Base-by-base conservation (phyloP, 2,329 filamentous ascomycete species). In the Blastomyces silverae region DNA sequence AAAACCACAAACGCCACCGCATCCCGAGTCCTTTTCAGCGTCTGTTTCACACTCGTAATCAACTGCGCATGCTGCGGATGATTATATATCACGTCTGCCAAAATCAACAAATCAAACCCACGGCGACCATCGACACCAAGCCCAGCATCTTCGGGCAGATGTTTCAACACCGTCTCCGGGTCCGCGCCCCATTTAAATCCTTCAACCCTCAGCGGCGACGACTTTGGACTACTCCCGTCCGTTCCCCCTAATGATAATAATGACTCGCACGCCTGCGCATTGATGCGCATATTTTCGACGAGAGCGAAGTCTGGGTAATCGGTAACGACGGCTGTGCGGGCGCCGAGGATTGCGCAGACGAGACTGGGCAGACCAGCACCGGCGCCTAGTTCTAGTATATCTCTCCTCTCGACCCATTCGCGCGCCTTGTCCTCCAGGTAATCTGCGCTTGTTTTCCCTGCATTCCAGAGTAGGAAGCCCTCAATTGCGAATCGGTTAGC, bases 401-500 rank as follows among this genome's bases (percentile, higher is more conserved):
- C 86, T 73, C 85, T 87, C 68, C 78, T 82, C 17, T 78, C 72
- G n/a, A 96, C 82, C 4, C 90, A 82, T 0, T 77, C 68, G 10
- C 76, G 71, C n/a, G 86, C 83, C 68, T 86, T 81, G 53, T 84
- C 79, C 77, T 96, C 91, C 65, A 97, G 86, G 77, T 92, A 92
- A 69, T 86, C 82, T 20, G 92, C 86, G 60, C 93, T 84, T 50
- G 90, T 86, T 67, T 90, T 88, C 66, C 89, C 88, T 66, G 91
- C 92, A 76, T 97, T 95, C 93, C 93, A 97, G 39, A 97, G 84
- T 69, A 90, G 84, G 77, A 97, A 91, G 20, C 91, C 92, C 85
- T 85, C 61, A 61, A 67, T 59, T 39, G 46, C 57, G 31, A 58
- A 34, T 46, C 39, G 46, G 34, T 52, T 46, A 64, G 50, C 15